Evolutionary conservation across 2,329 filamentous ascomycete genomes (phyloP), one percentile per base, ranked within the genome.

Genomic region (Rhexocercosporidium sp.): DNA sequence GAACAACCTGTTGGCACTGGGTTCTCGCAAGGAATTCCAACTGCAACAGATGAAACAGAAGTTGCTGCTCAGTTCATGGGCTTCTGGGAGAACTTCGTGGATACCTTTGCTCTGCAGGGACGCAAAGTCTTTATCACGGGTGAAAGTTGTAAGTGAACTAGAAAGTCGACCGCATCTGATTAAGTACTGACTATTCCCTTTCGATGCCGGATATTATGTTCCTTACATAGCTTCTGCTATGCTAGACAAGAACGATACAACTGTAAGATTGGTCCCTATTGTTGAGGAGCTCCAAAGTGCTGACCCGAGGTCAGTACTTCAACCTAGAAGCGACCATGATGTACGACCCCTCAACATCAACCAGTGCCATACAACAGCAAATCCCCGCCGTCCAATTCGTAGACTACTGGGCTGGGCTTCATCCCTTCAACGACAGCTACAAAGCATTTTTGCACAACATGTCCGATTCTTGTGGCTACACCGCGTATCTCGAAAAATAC

Each of bases 11-110:
- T 77, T 1, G 75, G 75, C 7, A 77, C 74, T 3, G 75, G 75
- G 0, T 77, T 75, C 64, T 71, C 71, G 8, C 70, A 71, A 53
- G 75, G 75, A 3, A 85, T 79, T 0, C 82, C 88, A 3, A 91
- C 85, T 0, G 90, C 90, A 11, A 87, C 82, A 3, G 86, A 85
- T 72, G 88, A 93, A 71, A 84, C 87, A 34, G 90, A 93, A 70
- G 83, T 91, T 1, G 90, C 90, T 0, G 78, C 81, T n/a, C 86
- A 94, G 71, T 93, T 95, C 76, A 82, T 91, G 18, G 90, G 90
- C 59, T 96, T 93, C 80, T 94, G 89, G 84, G 89, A 90, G 80
- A 93, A 93, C 79, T 94, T 93, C 72, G 80, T 93, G 66, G 82
- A 92, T 39, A 88, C 88, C 0, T 94, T 94, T 71, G 82, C 79